Conservation (phyloP, 768 basidiomycete genomes). For the Xanthoconium purpureum region DNA sequence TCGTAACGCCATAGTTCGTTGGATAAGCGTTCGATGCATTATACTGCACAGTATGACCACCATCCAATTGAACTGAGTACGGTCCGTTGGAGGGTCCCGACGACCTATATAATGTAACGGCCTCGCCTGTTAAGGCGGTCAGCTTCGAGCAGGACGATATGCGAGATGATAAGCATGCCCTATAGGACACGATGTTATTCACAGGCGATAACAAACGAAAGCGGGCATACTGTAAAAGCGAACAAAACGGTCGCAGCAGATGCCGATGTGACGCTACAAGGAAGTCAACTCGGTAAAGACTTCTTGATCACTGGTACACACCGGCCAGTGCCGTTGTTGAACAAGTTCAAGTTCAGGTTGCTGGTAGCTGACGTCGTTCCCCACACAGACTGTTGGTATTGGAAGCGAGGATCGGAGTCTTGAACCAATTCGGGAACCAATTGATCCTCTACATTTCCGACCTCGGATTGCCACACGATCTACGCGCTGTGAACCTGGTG, state of each 20-base stretch:
- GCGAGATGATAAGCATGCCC: constrained; percentile 16
- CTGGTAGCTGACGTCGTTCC: constrained; percentile 28
- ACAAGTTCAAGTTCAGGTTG: constrained; percentile 36
- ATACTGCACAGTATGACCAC: constrained; percentile 17
- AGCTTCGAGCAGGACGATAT: not conserved
- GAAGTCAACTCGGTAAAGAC: not conserved
- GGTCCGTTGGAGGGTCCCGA: constrained; percentile 34
- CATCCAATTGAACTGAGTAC: constrained; percentile 37
- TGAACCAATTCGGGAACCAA: constrained; percentile 23
- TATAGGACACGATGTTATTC: constrained; percentile 7
- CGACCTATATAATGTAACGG: constrained; percentile 45
- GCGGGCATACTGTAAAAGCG: constrained; percentile 38
- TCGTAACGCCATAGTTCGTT: constrained; percentile 27
- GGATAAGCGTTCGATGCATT: constrained; percentile 16
- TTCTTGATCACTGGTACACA: constrained; percentile 10
- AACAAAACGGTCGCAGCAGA: constrained; percentile 34
- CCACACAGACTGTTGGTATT: constrained; percentile 38
- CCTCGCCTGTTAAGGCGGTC: constrained; percentile 34
- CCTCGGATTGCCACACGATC: constrained; percentile 30
- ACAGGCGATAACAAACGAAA: not conserved
- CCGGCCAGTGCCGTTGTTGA: constrained; percentile 44
- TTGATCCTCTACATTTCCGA: constrained; percentile 15
- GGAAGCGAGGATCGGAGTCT: constrained; percentile 38
- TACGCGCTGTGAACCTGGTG: not conserved
- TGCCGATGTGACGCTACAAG: constrained; percentile 33